Base-by-base conservation (phyloP, 768 basidiomycete species). In the Boletus coccyginus region DNA sequence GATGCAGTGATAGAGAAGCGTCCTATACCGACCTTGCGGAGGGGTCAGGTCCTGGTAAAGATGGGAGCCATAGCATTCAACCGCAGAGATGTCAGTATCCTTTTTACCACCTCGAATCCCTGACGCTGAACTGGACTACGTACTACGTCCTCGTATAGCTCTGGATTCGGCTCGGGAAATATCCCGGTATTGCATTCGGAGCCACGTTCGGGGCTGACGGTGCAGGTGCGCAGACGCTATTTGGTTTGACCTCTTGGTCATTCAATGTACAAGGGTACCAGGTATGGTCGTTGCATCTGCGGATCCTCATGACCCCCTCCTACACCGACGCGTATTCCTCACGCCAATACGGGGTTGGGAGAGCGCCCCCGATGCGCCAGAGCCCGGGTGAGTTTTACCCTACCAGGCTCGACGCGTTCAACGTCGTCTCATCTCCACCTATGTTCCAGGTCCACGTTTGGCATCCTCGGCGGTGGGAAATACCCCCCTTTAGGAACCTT, bases 301-400 rank as follows among this genome's bases (percentile, higher is more conserved):
- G 10, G 77, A 81, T 19, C 62, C 74, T 0, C 65, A 75, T 7
- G 90, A 91, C 61, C 63, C 78, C 0, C 76, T 92, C 7, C 66
- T 92, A 13, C 69, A 78, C 43, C 79, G 78, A 58, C 83, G 86
- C 38, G 89, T 92, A 29, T 90, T 92, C 68, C 76, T 92, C n/a
- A 78, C 77, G 2, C 90, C 90, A 1, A 83, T 78, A 70, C 82
- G 85, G 5, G 90, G 90, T n/a, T 92, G 90, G 90, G 78, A 86
- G 61, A 76, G 67, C 29, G 73, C 82, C 57, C 84, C 84, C 3
- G 74, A 81, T 16, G 84, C 80, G 0, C 91, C 90, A 3, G 90
- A 92, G 73, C 75, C 75, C 12, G 73, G 69, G 89, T 89, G 61
- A 51, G 78, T 62, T n/a, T 5, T 27, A 45, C 14, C 16, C 10